Evolutionary conservation across 2,329 filamentous ascomycete species (phyloP), one percentile per base, ranked within the genome.

Genomic region (Aspergillus awamori): DNA sequence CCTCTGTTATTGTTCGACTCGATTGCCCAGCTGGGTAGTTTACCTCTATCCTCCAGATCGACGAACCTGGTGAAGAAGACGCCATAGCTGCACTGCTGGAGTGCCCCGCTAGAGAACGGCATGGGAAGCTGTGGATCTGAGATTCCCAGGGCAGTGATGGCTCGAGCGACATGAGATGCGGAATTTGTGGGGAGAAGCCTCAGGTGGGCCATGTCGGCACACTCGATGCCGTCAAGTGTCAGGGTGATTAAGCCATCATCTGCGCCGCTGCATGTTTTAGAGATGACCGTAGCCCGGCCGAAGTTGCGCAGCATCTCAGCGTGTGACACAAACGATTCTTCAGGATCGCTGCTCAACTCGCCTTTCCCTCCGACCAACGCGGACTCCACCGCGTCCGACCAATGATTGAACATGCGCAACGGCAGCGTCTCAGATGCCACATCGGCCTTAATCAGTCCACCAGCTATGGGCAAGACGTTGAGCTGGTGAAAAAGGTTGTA

Each of bases 401-500:
- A 57, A 5, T 43, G 45, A 20, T 57, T 39, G 22, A 57, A 57
- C 11, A 48, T 22, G 7, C 48, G 47, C 28, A 57, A 39, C 5
- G 55, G 55, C 22, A 57, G 6, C 17, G 45, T 43, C 26, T 57
- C 55, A 6, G 48, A 36, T 11, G 55, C 55, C 4, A 48, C 48
- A 10, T 57, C 38, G 1, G 43, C 43, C 30, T 57, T 57, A 2
- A 39, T 24, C 11, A 57, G 24, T 2, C 55, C 55, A 2, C 28
- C 38, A 2, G 55, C 55, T 26, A 51, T 57, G 4, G 33, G 45
- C 13, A 38, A 11, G 17, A 47, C 30, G 30, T 45, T 33, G 1
- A 41, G 13, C 4, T 17, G 5, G 3, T 7, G 28, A 28, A 57
- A 49, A 33, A 51, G 51, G 5, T 57, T 28, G 55, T 57, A 39